Base-by-base conservation (phyloP, 352 stramenopile genomes). In the Pythium biforme region DNA sequence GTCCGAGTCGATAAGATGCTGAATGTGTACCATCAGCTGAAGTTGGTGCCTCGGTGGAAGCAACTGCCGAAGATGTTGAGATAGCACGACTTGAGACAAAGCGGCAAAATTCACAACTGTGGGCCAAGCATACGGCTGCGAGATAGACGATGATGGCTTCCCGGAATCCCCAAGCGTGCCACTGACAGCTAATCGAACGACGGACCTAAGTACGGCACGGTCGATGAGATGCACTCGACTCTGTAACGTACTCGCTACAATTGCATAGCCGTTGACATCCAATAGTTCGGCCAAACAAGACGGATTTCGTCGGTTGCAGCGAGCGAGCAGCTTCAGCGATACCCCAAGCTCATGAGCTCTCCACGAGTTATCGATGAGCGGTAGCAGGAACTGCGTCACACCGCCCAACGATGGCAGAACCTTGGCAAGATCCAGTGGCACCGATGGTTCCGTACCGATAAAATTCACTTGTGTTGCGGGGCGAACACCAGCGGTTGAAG, bases 391-490 rank as follows among this genome's bases (percentile, higher is more conserved):
- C 26, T 88, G 74, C 0, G 59, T 61, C 17, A 91, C 65, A 0
- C 83, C 82, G 31, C 85, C 85, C 19, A 94, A 68, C 0, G 72
- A 88, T 54, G 81, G 83, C 4, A 90, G 46, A 3, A 79, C 67
- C 64, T 78, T 79, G 8, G 79, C 68, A 11, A 94, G 65, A 62
- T 94, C 72, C 2, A 94, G 55, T 3, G 72, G 75, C 23, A 34
- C 65, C 1, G 68, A 82, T 14, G 46, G 57, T 26, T 76, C 73
- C 1, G 76, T 89, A 12, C 85, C 83, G 8, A 91, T 68, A 20
- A 75, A 86, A 29, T 90, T 77, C 1, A 87, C 61, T 37, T 88
- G 72, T 3, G 39, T 20, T 19, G 43, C 61, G 25, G 47, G 12
- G 1, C 27, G 55, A 19, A 10, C 15, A 11, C 27, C 29, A 20